Conservation (phyloP, 2,329 filamentous ascomycete species). For the Pyrenophora seminiperda region DNA sequence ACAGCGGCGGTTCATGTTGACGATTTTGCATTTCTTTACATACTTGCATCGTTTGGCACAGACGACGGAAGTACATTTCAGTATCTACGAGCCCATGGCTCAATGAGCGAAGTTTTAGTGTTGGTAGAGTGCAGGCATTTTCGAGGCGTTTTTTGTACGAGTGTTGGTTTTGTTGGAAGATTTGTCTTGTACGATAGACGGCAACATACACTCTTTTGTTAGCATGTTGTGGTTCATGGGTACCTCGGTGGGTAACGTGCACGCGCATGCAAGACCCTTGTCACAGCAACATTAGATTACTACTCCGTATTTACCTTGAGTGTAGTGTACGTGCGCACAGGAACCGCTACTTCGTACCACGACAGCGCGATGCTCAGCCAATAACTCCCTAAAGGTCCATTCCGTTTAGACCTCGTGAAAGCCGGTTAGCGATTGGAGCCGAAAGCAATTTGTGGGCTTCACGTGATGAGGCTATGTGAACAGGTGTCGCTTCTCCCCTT, state of each 20-base stretch:
- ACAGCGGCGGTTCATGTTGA: constrained; percentile 10
- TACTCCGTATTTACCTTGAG: too few relatives aligned
- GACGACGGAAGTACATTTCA: constrained; percentile 25
- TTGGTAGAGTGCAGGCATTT: constrained; percentile 39
- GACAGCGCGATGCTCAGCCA: too few relatives aligned
- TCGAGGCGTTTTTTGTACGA: constrained; percentile 14
- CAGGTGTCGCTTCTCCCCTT: constrained; percentile 24
- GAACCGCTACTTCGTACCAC: too few relatives aligned
- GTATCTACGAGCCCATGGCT: constrained; percentile 31
- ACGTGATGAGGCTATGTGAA: constrained; percentile 16
- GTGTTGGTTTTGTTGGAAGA: constrained; percentile 7
- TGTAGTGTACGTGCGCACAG: too few relatives aligned
- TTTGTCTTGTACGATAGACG: constrained; percentile 4
- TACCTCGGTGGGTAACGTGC: not conserved
- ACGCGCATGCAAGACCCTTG: too few relatives aligned
- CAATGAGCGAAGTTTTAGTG: constrained; percentile 28
- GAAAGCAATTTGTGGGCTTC: constrained; percentile 10
- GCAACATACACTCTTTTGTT: not conserved
- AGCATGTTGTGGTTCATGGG: not conserved
- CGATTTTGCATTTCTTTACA: constrained; percentile 24
- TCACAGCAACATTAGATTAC: too few relatives aligned
- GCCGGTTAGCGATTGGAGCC: not conserved
- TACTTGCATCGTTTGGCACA: constrained; percentile 25
- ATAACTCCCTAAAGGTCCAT: too few relatives aligned
- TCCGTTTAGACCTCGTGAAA: too few relatives aligned